These are phyloP conservation scores for Xylariaceae sp. DNA, from an alignment of 2,329 filamentous ascomycete genomes.

Conservation along the genomic window DNA sequence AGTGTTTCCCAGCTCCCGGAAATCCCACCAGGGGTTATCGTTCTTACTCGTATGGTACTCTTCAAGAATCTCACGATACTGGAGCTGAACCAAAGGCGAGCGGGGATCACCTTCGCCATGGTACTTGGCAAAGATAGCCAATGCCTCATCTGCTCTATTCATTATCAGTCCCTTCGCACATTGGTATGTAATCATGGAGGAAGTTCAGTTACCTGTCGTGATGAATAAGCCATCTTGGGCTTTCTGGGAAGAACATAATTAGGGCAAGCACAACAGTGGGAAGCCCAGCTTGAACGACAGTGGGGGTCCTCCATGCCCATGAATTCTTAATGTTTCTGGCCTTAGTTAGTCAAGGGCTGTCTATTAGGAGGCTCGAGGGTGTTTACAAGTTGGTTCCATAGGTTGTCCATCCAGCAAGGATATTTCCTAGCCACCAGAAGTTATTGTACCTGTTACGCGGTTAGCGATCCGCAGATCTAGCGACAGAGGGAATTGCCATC, in stretches of 20 bases:
- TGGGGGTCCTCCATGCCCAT: slow-evolving; percentile 64
- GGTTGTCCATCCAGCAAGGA: slow-evolving; percentile 59
- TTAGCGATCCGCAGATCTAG: slow-evolving; percentile 28
- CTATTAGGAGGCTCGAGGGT: background rate
- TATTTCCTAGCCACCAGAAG: slow-evolving; percentile 57
- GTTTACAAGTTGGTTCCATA: slow-evolving; percentile 44
- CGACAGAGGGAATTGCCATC: slow-evolving; percentile 52
- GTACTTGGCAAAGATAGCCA: slow-evolving; percentile 62
- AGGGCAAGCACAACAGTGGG: slow-evolving; percentile 53
- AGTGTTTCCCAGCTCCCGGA: slow-evolving; percentile 58
- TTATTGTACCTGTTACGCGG: slow-evolving; percentile 43
- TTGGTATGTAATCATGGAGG: background rate
- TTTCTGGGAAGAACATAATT: slow-evolving; percentile 44
- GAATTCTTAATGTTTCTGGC: slow-evolving; percentile 48
- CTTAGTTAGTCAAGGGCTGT: slow-evolving; percentile 24
- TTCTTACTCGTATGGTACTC: slow-evolving; percentile 52
- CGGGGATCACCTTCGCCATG: slow-evolving; percentile 63
- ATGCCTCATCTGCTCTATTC: slow-evolving; percentile 56
- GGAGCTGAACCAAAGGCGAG: slow-evolving; percentile 59
- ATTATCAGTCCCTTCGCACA: background rate
- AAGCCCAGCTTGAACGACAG: slow-evolving; percentile 57
- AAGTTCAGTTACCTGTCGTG: slow-evolving; percentile 47
- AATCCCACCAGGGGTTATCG: slow-evolving; percentile 67
- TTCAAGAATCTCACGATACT: slow-evolving; percentile 63
- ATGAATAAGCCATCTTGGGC: slow-evolving; percentile 43